These are phyloP conservation scores for Lipomyces lipofer DNA, from an alignment of 805 yeast species.

Conservation along the genomic window DNA sequence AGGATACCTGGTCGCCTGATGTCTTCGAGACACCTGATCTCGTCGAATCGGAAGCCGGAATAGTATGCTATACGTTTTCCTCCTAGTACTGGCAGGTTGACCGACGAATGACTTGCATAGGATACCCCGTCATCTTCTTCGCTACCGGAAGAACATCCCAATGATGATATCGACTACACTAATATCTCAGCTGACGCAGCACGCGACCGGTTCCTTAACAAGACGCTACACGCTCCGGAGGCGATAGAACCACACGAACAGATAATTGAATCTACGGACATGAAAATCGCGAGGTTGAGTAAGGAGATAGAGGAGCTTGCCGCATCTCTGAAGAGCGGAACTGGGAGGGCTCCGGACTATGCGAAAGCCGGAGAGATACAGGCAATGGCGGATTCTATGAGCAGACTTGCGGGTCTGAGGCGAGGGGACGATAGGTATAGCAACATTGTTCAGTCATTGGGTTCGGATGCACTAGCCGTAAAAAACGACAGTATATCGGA, in stretches of 20 bases:
- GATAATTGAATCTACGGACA: slow-evolving; percentile 12
- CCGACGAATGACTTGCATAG: too few species aligned
- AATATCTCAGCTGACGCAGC: slow-evolving; percentile 25
- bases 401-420: background rate
- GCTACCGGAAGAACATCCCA: background rate
- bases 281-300: slow-evolving; percentile 16
- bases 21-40: slow-evolving; percentile 27
- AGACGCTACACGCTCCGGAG: background rate
- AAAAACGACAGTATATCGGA: too few species aligned
- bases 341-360: background rate
- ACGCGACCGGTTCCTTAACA: slow-evolving; percentile 23
- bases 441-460: too few species aligned
- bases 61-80: background rate
- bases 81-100: too few species aligned
- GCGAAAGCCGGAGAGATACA: background rate
- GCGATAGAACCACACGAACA: background rate
- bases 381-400: background rate
- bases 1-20: slow-evolving; percentile 31
- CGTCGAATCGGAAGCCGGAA: slow-evolving; percentile 2
- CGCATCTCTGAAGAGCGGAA: background rate
- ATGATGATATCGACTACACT: slow-evolving; percentile 25
- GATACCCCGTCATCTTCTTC: background rate
- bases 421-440: background rate
- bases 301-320: slow-evolving; percentile 22
- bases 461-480: too few species aligned